Evolutionary conservation across 192 early-diverging fungal genomes (phyloP).

Genomic region (Allomyces arbusculus): DNA sequence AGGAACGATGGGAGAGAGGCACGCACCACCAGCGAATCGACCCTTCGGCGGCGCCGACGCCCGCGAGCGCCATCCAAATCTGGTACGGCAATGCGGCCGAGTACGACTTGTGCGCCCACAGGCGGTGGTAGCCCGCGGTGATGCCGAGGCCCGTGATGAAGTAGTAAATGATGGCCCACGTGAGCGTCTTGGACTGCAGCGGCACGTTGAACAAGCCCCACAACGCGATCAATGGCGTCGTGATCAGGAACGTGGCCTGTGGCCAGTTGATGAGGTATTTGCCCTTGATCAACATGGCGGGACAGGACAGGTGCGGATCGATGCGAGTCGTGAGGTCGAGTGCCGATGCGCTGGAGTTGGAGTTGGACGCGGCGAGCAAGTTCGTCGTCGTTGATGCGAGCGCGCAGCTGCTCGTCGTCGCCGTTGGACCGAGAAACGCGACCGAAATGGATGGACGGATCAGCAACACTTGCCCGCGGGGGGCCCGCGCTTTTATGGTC

Average conservation of each 20-base stretch:
- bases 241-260: not conserved
- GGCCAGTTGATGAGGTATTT: not conserved
- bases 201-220: constrained; percentile 15
- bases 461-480: too few relatives aligned
- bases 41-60: constrained; percentile 7
- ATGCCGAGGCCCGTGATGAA: constrained; percentile 24
- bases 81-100: constrained; percentile 5
- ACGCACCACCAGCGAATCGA: constrained; percentile 8
- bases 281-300: not conserved
- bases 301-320: not conserved
- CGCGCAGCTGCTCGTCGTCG: too few relatives aligned
- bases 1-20: too few relatives aligned
- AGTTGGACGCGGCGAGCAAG: too few relatives aligned
- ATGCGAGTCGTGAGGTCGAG: too few relatives aligned
- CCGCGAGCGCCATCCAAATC: constrained; percentile 6
- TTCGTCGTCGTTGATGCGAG: too few relatives aligned
- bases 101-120: constrained; percentile 9
- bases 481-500: too few relatives aligned
- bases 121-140: constrained; percentile 12
- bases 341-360: too few relatives aligned
- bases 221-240: constrained; percentile 19
- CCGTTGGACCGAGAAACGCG: too few relatives aligned
- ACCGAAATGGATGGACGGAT: too few relatives aligned
- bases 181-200: constrained; percentile 11
- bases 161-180: constrained; percentile 23